Conservation (phyloP, 371 early-diverging fungal genomes). For the Rhizopus delemar region DNA sequence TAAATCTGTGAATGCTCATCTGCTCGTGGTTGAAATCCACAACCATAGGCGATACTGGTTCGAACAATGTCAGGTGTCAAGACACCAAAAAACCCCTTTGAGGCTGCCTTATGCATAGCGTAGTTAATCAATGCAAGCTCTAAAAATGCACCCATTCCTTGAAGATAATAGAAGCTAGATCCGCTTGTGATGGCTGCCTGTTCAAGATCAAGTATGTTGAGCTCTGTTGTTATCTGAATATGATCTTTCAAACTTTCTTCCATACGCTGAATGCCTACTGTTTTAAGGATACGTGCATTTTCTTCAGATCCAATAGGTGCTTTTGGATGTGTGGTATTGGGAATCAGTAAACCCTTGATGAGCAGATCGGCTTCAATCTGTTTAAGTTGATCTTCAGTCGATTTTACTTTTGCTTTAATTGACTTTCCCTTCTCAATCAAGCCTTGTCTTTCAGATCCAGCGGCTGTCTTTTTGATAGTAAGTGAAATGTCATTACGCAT, state of each 20-base stretch:
- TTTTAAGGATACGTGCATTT: conserved; percentile 54
- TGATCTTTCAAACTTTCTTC: conserved; percentile 62
- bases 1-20: conserved; percentile 86
- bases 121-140: conserved; percentile 88
- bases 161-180: conserved; percentile 84
- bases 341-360: conserved; percentile 62
- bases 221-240: conserved; percentile 57
- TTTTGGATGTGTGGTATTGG: conserved; percentile 72
- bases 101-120: conserved; percentile 73
- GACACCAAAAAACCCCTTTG: conserved; percentile 77
- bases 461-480: conserved; percentile 13
- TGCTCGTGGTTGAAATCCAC: conserved; percentile 87
- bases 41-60: conserved; percentile 77
- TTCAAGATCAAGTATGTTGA: conserved; percentile 80
- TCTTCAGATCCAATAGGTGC: conserved; percentile 68
- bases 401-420: conserved; percentile 47
- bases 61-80: conserved; percentile 87
- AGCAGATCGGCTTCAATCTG: conserved; percentile 49
- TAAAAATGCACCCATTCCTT: conserved; percentile 79
- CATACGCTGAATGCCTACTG: conserved; percentile 40
- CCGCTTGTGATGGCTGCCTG: conserved; percentile 84
- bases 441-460: conserved; percentile 12
- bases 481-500: conserved; percentile 53
- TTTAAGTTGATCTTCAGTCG: conserved; percentile 43
- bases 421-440: conserved; percentile 50